Base-by-base conservation (phyloP, 148 eudicot genomes). In the Fallopia convolvulus region DNA sequence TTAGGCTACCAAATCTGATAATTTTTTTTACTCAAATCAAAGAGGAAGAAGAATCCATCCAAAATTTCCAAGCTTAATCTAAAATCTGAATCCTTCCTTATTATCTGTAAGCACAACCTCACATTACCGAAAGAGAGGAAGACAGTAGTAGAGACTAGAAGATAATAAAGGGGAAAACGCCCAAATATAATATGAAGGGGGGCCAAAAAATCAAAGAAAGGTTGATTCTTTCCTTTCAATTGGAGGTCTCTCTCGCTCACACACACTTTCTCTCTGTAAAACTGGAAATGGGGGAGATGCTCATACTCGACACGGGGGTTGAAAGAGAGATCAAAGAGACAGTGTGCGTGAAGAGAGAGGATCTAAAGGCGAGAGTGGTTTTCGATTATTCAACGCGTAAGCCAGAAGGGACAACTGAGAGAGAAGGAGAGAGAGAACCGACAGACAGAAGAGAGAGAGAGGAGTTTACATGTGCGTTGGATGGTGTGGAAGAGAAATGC, bases 331-430 rank as follows among this genome's bases (percentile, higher is more conserved):
- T 9, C 33, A 65, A 23, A 65, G 42, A 26, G 72, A 72, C 42
- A 55, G 73, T 70, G 73, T 33, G 46, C 44, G 46, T 70, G 73
- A 70, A 52, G 74, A 75, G 78, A 68, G 74, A 79, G 74, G 74
- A 63, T 18, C 20, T 47, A 39, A 40, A 48, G 36, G 55, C n/a
- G 75, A 20, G 49, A 20, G 76, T 12, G 52, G 48, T 76, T 14
- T 70, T 77, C 74, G 83, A 80, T 75, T 49, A 80, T 77, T 85
- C 78, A 85, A 85, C 87, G 85, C 87, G 87, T 85, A 85, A 82
- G 83, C 40, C 83, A 85, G 83, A 83, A 82, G 87, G 82, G 83
- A 81, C 79, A 63, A 76, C 39, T 44, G 30, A 44, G 72, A 30
- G 46, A 74, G 26, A 60, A 46, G 70, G 53, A 44, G 73, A 77